Conservation (phyloP, 352 stramenopile species). For the Phytopythium sindhum region DNA sequence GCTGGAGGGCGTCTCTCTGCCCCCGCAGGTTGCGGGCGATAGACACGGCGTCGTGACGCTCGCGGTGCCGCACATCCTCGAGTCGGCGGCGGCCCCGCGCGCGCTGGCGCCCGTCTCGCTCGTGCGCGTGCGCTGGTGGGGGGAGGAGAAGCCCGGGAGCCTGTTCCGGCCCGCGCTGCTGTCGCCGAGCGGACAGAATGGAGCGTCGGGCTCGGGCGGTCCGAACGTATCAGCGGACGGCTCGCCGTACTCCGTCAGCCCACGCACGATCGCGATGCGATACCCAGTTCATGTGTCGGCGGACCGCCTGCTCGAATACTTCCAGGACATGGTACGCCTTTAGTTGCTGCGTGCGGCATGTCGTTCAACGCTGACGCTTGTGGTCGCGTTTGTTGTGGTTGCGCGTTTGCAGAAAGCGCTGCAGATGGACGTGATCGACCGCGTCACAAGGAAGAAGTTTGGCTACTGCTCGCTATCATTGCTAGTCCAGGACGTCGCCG, state of each 20-base stretch:
- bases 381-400: not conserved
- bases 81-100: conserved; percentile 23
- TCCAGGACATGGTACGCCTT: conserved; percentile 43
- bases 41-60: conserved; percentile 28
- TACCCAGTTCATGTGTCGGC: conserved; percentile 38
- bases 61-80: conserved; percentile 36
- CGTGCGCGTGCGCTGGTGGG: conserved; percentile 59
- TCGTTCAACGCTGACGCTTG: not conserved
- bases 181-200: conserved; percentile 7
- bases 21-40: conserved; percentile 32
- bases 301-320: conserved; percentile 44
- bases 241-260: not conserved
- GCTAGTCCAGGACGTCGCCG: conserved; percentile 2
- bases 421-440: conserved; percentile 62
- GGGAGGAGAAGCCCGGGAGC: conserved; percentile 35
- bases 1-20: conserved; percentile 33
- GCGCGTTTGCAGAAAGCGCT: conserved; percentile 32
- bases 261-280: conserved; percentile 35
- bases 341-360: not conserved
- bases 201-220: not conserved
- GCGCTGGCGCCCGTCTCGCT: conserved; percentile 31
- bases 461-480: conserved; percentile 31
- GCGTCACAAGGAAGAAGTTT: conserved; percentile 28
- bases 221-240: not conserved
- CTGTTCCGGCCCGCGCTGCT: conserved; percentile 42